Evolutionary conservation across 495 filamentous ascomycete species (phyloP), one percentile per base, ranked within the genome.

Genomic region (Halenospora varia): DNA sequence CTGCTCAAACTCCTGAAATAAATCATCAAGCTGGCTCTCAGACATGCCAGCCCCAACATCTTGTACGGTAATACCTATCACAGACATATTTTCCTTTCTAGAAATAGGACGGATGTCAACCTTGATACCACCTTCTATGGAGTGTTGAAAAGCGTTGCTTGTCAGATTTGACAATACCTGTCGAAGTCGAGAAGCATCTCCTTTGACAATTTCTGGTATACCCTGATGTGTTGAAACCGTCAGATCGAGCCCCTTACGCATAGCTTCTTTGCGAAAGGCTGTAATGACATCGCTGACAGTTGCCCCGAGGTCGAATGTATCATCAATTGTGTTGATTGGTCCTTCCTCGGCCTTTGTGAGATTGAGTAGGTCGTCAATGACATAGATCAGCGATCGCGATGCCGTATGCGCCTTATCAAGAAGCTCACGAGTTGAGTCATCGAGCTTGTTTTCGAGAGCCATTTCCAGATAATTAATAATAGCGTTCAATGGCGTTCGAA

Each of bases 301-400:
- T 1, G 74, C 70, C 22, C 74, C 74, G 17, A 96, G 68, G 65
- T 96, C 83, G 53, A 97, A 89, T 0, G 79, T 67, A 65, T 96
- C 91, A 39, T 92, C 88, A 61, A 90, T 90, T 67, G 90, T 81
- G 3, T 95, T 71, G 6, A 86, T 76, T 46, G 85, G 80, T 0
- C 90, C 90, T 66, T 88, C 86, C 66, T 96, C 92, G 0, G 85
- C 86, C 65, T 95, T 92, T 19, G 92, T 96, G 17, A 97, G 76
- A 67, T 96, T 92, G 2, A 97, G 77, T 1, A 97, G 78, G 65
- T 97, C 92, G 61, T 96, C 96, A 65, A 97, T 95, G 6, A 95
- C 89, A 69, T 92, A 96, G 15, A 96, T 91, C 11, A 97, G 73
- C 1, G 90, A 96, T 68, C 95, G 96, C 1, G 92, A 97, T 18